Conservation (phyloP, 805 yeast species). For the Lachancea waltii region DNA sequence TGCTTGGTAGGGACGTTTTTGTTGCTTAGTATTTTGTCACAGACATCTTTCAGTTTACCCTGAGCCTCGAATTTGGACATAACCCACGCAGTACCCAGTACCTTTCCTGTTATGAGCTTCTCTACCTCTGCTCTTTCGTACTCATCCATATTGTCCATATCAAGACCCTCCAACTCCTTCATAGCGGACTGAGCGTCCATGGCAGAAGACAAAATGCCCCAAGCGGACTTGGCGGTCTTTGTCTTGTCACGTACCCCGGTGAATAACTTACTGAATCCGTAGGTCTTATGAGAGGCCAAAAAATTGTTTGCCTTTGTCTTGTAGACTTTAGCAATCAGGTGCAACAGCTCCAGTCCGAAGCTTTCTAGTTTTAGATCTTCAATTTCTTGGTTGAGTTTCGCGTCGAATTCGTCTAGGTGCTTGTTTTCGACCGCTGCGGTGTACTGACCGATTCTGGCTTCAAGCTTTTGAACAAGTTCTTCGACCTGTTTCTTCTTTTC, state of each 20-base stretch:
- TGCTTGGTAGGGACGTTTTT: slow-evolving; percentile 52
- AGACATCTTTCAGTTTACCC: slow-evolving; percentile 71
- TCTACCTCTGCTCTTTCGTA: slow-evolving; percentile 73
- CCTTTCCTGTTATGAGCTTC: slow-evolving; percentile 75
- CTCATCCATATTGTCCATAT: slow-evolving; percentile 49
- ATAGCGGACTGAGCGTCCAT: slow-evolving; percentile 78
- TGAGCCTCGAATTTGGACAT: slow-evolving; percentile 84
- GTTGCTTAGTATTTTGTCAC: slow-evolving; percentile 71
- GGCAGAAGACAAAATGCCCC: slow-evolving; percentile 74
- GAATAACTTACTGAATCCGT: slow-evolving; percentile 82
- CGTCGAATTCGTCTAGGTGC: slow-evolving; percentile 43
- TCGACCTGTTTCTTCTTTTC: slow-evolving; percentile 44
- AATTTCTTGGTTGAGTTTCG: slow-evolving; percentile 52
- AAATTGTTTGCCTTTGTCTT: slow-evolving; percentile 66
- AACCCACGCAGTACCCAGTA: slow-evolving; percentile 92
- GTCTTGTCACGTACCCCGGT: slow-evolving; percentile 81
- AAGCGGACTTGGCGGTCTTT: slow-evolving; percentile 73
- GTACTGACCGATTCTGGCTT: slow-evolving; percentile 40
- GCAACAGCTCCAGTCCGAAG: slow-evolving; percentile 84
- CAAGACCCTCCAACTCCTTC: slow-evolving; percentile 68
- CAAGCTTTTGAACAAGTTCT: slow-evolving; percentile 45
- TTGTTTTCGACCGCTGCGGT: slow-evolving; percentile 41
- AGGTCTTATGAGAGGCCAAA: slow-evolving; percentile 67
- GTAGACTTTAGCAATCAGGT: slow-evolving; percentile 76
- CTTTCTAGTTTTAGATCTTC: slow-evolving; percentile 89